Evolutionary conservation across 495 filamentous ascomycete species (phyloP).

Genomic region (Stereocaulon alpinum): DNA sequence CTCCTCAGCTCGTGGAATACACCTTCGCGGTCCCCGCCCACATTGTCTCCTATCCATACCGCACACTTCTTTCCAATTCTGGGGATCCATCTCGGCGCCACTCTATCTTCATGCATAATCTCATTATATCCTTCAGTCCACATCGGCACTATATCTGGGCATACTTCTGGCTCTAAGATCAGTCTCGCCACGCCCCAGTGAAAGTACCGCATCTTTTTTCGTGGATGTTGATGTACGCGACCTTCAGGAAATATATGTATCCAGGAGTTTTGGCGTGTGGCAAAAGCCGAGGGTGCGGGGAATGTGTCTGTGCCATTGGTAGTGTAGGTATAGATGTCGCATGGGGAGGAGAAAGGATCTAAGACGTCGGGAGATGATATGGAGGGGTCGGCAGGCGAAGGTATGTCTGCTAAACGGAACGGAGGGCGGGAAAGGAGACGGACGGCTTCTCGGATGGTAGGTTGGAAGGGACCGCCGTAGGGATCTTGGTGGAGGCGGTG

Average conservation of each 20-base stretch:
- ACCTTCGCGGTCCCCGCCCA: constrained; percentile 34
- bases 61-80: constrained; percentile 58
- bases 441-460: constrained; percentile 77
- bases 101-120: constrained; percentile 72
- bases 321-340: constrained; percentile 51
- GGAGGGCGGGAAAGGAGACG: constrained; percentile 65
- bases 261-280: constrained; percentile 55
- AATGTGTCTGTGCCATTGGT: constrained; percentile 49
- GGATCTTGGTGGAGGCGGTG: constrained; percentile 67
- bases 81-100: constrained; percentile 73
- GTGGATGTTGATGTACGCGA: constrained; percentile 76
- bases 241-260: constrained; percentile 95
- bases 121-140: constrained; percentile 82
- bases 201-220: constrained; percentile 82
- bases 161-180: constrained; percentile 75
- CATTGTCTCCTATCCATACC: constrained; percentile 57
- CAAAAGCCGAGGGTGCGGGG: constrained; percentile 46
- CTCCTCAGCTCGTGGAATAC: constrained; percentile 54
- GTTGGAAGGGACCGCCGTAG: constrained; percentile 74
- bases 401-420: constrained; percentile 32
- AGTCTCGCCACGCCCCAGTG: constrained; percentile 90
- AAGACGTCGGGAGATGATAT: constrained; percentile 41
- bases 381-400: constrained; percentile 25
- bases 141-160: constrained; percentile 81
- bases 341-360: constrained; percentile 49